Conservation (phyloP, 169 alveolate species). For the Theileria annulata region DNA sequence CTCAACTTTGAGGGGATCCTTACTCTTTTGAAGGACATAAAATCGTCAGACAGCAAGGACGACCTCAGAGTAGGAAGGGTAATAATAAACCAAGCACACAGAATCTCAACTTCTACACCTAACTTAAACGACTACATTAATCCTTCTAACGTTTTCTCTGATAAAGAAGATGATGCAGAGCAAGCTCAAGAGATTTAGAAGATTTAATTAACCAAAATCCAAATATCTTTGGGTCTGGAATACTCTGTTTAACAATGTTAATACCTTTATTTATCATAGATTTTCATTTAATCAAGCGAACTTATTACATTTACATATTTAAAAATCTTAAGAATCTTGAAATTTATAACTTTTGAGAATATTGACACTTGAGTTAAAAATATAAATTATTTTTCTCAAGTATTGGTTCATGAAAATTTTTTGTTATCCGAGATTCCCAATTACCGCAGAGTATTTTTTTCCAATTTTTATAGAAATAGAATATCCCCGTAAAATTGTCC, state of each 20-base stretch:
- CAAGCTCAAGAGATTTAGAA: background rate
- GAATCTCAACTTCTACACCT: constrained; percentile 29
- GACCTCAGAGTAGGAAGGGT: constrained; percentile 61
- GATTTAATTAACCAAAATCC: background rate
- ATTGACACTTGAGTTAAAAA: background rate
- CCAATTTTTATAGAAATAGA: background rate
- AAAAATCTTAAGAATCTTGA: background rate
- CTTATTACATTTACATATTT: too few species aligned
- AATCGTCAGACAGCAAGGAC: constrained; percentile 63
- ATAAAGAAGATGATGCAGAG: background rate
- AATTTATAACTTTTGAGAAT: background rate
- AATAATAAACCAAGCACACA: constrained; percentile 64
- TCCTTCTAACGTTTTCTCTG: background rate
- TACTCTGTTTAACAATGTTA: background rate
- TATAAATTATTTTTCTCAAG: background rate
- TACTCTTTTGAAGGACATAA: constrained; percentile 47
- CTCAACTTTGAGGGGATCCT: constrained; percentile 64
- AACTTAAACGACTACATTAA: constrained; percentile 18
- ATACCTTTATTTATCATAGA: background rate
- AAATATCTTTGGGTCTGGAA: background rate
- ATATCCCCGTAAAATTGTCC: background rate
- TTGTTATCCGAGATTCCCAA: background rate
- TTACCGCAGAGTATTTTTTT: background rate
- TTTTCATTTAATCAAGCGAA: too few species aligned
- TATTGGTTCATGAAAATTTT: background rate